Evolutionary conservation across 257 asterid genomes (phyloP), one percentile per base, ranked within the genome.

Genomic region (Cynanchum wilfordii): DNA sequence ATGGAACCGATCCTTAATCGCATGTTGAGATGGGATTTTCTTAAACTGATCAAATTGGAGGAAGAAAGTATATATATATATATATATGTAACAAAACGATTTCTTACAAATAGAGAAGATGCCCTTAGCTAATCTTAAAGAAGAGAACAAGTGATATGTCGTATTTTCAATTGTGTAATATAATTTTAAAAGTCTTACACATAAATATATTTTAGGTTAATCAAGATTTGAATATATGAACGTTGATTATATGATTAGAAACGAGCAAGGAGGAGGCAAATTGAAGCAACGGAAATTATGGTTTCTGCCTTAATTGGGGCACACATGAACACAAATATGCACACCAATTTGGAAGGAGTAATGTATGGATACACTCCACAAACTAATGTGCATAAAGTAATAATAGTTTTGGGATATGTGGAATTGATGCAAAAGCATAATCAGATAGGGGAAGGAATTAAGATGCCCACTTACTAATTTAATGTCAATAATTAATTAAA

Each of bases 391-490:
- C 59, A 67, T 40, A 67, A 29, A 68, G 40, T 54, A 58, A 51
- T n/a, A 59, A 68, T 45, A 55, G 52, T n/a, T 73, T 67, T 59
- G 78, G 66, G 52, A 50, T 55, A 25, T 49, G 77, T 55, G 77
- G 76, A 57, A 62, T 69, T 78, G 78, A 74, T 71, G 67, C 19
- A 68, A 70, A 58, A 76, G 80, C 59, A 83, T 67, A 73, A 77
- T 51, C 72, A 78, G 67, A 59, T 60, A 19, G 22, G 57, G 70
- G 79, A 10, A 50, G 55, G 55, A 12, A 50, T 16, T 16, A 86
- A 87, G 95, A 87, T 90, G 83, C 89, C 90, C 89, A 77, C 80
- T 79, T 47, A 69, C 51, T 24, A 56, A 58, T 73, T 79, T 62
- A 66, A 19, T 72, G 71, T 27, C 71, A 77, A 62, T 60, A 62